phyloP scores from a whole-genome alignment of 1,284 basidiomycete species.

The Volvariella volvacea region DNA sequence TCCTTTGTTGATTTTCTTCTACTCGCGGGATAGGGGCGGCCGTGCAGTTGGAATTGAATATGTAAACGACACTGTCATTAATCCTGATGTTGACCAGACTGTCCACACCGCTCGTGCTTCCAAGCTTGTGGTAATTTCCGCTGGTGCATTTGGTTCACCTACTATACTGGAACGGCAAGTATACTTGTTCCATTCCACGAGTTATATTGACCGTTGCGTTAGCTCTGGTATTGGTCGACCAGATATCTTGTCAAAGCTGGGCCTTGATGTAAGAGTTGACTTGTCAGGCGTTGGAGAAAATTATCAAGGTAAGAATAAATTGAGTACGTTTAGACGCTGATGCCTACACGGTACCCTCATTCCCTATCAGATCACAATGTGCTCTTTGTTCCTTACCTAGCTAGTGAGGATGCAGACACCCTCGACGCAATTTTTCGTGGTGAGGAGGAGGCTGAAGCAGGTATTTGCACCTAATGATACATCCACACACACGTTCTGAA shows the following conservation, averaged over 20 bases:
- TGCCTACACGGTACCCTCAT: neutral
- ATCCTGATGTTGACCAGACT: neutral
- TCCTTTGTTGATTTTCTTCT: neutral
- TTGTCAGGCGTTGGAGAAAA: slow-evolving; percentile 53
- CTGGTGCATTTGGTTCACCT: slow-evolving; percentile 38
- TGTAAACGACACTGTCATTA: slow-evolving; percentile 21
- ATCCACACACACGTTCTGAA: slow-evolving; percentile 7
- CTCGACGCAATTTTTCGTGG: slow-evolving; percentile 36
- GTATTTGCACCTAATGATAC: slow-evolving; percentile 24
- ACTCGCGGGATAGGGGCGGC: slow-evolving; percentile 27
- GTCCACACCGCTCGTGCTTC: slow-evolving; percentile 27
- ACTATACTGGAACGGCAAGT: slow-evolving; percentile 27
- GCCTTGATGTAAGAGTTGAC: slow-evolving; percentile 37
- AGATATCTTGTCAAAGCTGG: slow-evolving; percentile 31
- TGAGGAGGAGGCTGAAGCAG: slow-evolving; percentile 22
- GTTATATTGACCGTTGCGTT: neutral
- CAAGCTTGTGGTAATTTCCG: slow-evolving; percentile 32
- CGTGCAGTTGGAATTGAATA: slow-evolving; percentile 55
- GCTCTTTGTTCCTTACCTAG: slow-evolving; percentile 26
- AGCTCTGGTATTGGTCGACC: slow-evolving; percentile 41
- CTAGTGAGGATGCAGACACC: slow-evolving; percentile 32
- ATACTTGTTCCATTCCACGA: neutral
- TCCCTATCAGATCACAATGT: slow-evolving; percentile 36
- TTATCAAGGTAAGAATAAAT: slow-evolving; percentile 34
- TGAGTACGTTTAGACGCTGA: neutral